Base-by-base conservation (phyloP, 83 land plant genomes). In the Picea engelmannii region DNA sequence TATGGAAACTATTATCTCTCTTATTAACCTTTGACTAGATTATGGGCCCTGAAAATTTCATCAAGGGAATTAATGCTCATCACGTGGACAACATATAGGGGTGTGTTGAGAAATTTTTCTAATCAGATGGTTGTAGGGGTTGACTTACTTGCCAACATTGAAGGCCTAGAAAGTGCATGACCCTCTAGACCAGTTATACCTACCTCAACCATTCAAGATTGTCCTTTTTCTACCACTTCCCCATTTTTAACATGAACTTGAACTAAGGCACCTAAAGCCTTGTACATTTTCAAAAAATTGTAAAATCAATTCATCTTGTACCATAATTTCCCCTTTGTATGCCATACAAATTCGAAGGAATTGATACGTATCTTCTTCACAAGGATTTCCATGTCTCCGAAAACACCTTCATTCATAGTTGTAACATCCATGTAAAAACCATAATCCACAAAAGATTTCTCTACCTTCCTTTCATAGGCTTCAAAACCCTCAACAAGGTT, bases 231-330 rank as follows among this genome's bases (percentile, higher is more conserved):
- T 70, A 97, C 96, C 24, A 92, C 99, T 85, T 97, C 99, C 73
- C 99, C 99, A 90, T 97, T 97, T 87, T 97, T 96, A 11, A 96
- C 99, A 88, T 95, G 98, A 83, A 97, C 99, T 91, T 93, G 95
- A 47, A 96, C 87, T 71, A 97, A 79, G 20, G 99, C 99, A 78
- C 99, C 99, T 77, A 96, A 89, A 71, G 89, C 84, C 80, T 93
- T 95, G 88, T 96, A 97, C 65, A 97, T 38, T 38, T 38, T 4
- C 0, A 38, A 38, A 38, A 35, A 0, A 0, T 4, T 38, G 0
- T 38, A 38, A 44, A 4, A 97, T 86, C 73, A 88, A 87, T 78
- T 95, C 98, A 79, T 97, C 98, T 66, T 81, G 83, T 24, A 97
- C 88, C 99, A 97, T 97, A 13, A 95, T 94, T 84, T 96, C 93